phyloP scores from a whole-genome alignment of 805 yeast genomes.

The Yarrowia deformans region DNA sequence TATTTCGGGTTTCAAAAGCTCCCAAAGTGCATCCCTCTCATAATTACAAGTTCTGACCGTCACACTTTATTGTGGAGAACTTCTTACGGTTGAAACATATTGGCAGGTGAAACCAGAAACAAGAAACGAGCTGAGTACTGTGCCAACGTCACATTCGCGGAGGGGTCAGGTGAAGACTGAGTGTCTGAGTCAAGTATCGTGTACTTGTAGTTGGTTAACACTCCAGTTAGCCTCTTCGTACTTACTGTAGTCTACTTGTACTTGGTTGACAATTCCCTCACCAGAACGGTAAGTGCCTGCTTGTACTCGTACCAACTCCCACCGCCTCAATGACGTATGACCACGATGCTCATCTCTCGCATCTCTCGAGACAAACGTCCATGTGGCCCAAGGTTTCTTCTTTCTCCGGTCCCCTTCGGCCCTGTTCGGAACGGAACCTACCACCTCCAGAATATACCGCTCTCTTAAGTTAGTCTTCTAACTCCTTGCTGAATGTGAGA shows the following conservation, averaged over 20 bases:
- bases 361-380: background rate
- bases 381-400: background rate
- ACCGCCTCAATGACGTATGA: background rate
- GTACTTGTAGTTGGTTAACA: too few species aligned
- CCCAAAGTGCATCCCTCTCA: background rate
- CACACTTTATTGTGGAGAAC: background rate
- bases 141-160: background rate
- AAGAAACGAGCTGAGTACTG: background rate
- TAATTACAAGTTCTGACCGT: background rate
- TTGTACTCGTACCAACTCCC: too few species aligned
- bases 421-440: constrained; percentile 19
- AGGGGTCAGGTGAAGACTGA: too few species aligned
- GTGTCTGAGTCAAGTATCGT: too few species aligned
- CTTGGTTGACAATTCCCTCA: too few species aligned
- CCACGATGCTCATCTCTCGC: background rate
- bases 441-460: background rate
- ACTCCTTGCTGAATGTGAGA: constrained; percentile 7
- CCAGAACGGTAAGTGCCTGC: too few species aligned
- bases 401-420: background rate
- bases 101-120: constrained; percentile 17
- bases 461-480: background rate
- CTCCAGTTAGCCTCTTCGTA: too few species aligned
- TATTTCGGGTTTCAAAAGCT: too few species aligned
- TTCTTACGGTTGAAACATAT: constrained; percentile 13
- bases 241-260: too few species aligned